Conservation (phyloP, 202 grass and related monocot genomes). For the Saccharum hybrid region DNA sequence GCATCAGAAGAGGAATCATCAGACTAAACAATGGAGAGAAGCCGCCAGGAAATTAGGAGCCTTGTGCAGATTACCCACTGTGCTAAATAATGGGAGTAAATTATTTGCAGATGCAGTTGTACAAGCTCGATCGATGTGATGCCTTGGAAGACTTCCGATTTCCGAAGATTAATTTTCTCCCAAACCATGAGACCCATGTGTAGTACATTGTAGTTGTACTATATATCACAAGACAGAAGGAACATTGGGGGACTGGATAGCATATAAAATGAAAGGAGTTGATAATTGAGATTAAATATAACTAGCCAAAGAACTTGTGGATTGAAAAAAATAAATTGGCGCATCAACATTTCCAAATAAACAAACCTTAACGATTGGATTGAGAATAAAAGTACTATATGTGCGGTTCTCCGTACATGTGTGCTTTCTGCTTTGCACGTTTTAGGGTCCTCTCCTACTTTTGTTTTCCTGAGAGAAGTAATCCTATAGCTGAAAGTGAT, state of each 20-base stretch:
- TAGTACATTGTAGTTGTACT: not conserved
- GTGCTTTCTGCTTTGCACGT: not conserved
- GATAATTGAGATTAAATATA: not conserved
- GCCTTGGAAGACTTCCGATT: not conserved
- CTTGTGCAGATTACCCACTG: conserved; percentile 12
- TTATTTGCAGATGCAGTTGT: conserved; percentile 19
- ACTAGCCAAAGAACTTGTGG: not conserved
- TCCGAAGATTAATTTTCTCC: not conserved
- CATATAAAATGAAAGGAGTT: not conserved
- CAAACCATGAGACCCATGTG: not conserved
- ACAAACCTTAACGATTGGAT: not conserved
- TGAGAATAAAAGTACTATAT: not conserved
- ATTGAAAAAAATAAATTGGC: conserved; percentile 26
- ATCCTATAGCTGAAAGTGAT: not conserved
- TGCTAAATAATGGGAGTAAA: conserved; percentile 6
- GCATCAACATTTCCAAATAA: not conserved
- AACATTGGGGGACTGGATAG: conserved; percentile 4
- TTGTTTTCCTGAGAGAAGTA: not conserved
- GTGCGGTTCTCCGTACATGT: not conserved
- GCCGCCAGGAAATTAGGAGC: conserved; percentile 17
- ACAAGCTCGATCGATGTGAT: conserved; percentile 19
- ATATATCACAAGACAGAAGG: not conserved
- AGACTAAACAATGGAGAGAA: conserved; percentile 29
- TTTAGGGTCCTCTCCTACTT: conserved; percentile 3
- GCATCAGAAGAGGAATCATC: not conserved